Evolutionary conservation across 768 basidiomycete species (phyloP).

Genomic region (Mycena vulgaris): DNA sequence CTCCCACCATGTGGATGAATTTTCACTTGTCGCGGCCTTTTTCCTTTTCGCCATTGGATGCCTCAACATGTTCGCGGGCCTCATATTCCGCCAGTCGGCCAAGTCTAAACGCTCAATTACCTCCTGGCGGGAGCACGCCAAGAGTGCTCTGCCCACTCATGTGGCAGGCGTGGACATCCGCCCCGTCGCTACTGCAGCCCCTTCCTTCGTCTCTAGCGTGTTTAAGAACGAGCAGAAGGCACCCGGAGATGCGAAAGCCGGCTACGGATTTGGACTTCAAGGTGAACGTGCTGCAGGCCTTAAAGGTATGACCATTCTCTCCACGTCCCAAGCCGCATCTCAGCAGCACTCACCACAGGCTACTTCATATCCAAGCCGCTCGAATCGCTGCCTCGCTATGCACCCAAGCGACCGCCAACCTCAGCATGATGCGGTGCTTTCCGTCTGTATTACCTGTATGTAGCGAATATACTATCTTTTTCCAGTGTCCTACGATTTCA

Average conservation of each 20-base stretch:
- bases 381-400: constrained; percentile 74
- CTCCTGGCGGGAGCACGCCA: constrained; percentile 73
- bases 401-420: constrained; percentile 48
- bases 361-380: constrained; percentile 76
- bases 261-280: constrained; percentile 84
- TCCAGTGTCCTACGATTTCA: too few species aligned
- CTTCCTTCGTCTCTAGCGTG: constrained; percentile 56
- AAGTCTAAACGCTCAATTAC: constrained; percentile 76
- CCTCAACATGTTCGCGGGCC: constrained; percentile 84
- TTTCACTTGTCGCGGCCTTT: constrained; percentile 93
- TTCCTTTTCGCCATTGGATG: constrained; percentile 95
- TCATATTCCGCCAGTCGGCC: constrained; percentile 77
- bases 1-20: constrained; percentile 87
- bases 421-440: constrained; percentile 6
- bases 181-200: constrained; percentile 50
- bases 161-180: constrained; percentile 54
- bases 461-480: background rate
- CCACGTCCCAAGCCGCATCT: background rate
- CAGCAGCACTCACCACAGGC: constrained; percentile 54
- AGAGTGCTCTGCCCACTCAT: constrained; percentile 67
- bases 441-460: background rate
- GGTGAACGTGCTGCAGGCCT: constrained; percentile 82
- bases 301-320: constrained; percentile 58
- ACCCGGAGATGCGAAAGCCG: constrained; percentile 38
- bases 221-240: constrained; percentile 46